phyloP scores from a whole-genome alignment of 2,329 filamentous ascomycete genomes.

The Phialophora verrucosa region DNA sequence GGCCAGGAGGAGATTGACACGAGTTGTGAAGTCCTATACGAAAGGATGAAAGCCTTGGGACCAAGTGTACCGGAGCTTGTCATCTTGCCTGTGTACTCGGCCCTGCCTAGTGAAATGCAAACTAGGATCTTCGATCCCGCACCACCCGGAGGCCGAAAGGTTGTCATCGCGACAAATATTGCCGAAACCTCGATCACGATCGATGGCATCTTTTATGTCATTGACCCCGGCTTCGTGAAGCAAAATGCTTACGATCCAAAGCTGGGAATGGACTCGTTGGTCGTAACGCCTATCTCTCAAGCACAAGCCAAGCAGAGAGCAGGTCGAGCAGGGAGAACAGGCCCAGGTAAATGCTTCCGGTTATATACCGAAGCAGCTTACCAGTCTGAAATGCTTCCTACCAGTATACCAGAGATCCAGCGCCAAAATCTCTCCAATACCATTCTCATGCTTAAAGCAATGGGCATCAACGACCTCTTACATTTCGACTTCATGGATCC shows the following conservation, averaged over 20 bases:
- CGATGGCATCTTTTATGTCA: slow-evolving; percentile 95
- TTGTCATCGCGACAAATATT: slow-evolving; percentile 98
- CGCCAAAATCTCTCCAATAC: slow-evolving; percentile 90
- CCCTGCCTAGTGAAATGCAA: slow-evolving; percentile 90
- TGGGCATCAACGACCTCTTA: slow-evolving; percentile 97
- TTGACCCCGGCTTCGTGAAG: slow-evolving; percentile 97
- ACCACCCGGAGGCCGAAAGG: slow-evolving; percentile 82
- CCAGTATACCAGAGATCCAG: slow-evolving; percentile 95
- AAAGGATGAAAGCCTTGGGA: slow-evolving; percentile 94
- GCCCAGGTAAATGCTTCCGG: slow-evolving; percentile 93
- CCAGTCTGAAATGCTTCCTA: slow-evolving; percentile 95
- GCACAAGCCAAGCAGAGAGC: slow-evolving; percentile 95
- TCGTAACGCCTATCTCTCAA: slow-evolving; percentile 95
- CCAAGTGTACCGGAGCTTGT: slow-evolving; percentile 89
- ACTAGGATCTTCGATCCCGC: slow-evolving; percentile 93
- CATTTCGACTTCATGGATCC: slow-evolving; percentile 99
- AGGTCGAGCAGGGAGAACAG: slow-evolving; percentile 89
- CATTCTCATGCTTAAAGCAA: slow-evolving; percentile 97
- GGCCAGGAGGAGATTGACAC: slow-evolving; percentile 98
- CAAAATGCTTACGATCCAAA: slow-evolving; percentile 97
- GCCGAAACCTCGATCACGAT: slow-evolving; percentile 98
- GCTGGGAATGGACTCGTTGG: slow-evolving; percentile 94
- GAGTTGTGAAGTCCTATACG: slow-evolving; percentile 86
- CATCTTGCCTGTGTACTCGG: slow-evolving; percentile 94
- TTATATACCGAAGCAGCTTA: slow-evolving; percentile 95